Base-by-base conservation (phyloP, 495 filamentous ascomycete species). In the Hypoxylon subgilvum region DNA sequence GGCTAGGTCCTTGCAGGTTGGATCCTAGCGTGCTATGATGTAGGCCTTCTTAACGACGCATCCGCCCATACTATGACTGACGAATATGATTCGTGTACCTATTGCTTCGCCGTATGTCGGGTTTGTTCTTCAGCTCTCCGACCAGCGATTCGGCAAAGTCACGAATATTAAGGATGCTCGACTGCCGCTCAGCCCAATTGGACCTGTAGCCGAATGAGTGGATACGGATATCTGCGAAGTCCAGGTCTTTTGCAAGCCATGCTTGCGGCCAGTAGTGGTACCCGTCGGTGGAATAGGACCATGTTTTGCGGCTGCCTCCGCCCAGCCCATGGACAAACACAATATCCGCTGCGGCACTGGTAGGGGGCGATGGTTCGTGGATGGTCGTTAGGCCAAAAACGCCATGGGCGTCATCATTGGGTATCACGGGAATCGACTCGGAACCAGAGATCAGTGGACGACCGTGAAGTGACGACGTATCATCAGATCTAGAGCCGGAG, bases 61-160 rank as follows among this genome's bases (percentile, higher is more conserved):
- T 1, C 80, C 80, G 17, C 81, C 81, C 80, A 82, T 81, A 55
- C 72, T 76, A 64, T 84, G 81, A 5, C 75, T 78, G 17, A 83
- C 65, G 2, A 83, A 48, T 12, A 82, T 63, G 17, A 83, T 70
- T 14, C 68, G 63, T 7, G 69, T n/a, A n/a, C n/a, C n/a, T 72
- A 46, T 66, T 44, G 12, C 47, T 39, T 4, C 59, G 58, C 28
- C 63, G 63, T 22, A 72, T 65, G 5, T 21, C 13, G 4, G 65
- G 76, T 28, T 71, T 63, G 47, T 73, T 75, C 4, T 60, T 61
- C 1, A 82, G 44, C 14, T 67, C 70, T 17, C 56, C 70, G 12
- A 83, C 61, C 5, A 82, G 42, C 7, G 71, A 61, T 36, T 74
- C 71, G 6, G 55, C 77, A 47, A 83, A 80, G 59, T 78, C 69